Evolutionary conservation across 495 filamentous ascomycete species (phyloP), one percentile per base, ranked within the genome.

Genomic region (Emericellopsis terricola): DNA sequence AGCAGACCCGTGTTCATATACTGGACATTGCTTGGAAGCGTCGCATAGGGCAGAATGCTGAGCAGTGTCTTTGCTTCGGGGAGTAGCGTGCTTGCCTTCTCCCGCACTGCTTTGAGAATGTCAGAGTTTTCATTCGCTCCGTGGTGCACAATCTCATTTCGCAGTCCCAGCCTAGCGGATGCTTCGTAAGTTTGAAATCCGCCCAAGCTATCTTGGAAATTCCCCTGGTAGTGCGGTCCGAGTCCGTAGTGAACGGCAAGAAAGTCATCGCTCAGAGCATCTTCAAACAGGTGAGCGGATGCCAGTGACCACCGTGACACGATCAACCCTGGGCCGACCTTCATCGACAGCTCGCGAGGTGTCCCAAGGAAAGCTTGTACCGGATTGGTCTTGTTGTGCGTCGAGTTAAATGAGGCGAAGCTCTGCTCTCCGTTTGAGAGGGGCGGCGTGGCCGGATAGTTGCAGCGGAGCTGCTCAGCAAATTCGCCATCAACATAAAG

Each of bases 161-260:
- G 78, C 34, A 94, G 63, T 38, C 87, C 86, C 17, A 97, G 57
- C 17, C 80, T 72, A 13, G 89, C 86, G 16, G 91, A 94, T n/a
- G 91, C 85, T 40, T 76, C 76, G 49, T 96, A 97, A 0, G 89
- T 97, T 48, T 94, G 86, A 46, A 97, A 94, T 11, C 86, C 87
- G 8, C 89, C 89, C 15, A 97, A 64, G 40, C 83, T 85, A 49
- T 97, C 89, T 50, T 97, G 89, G 44, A 87, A 93, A 48, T 94
- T 96, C 2, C 89, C 89, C 51, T 78, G 73, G 45, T 97, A 97
- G 21, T 83, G 74, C 15, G 81, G 76, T 1, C 89, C 86, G 11
- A 97, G 73, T 34, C 84, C 80, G 51, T 78, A 82, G 43, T 87
- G 79, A 2, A 96, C 89, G 16, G 87, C 75, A 15, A 96, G 66